Base-by-base conservation (phyloP, 192 early-diverging fungal genomes). In the Chytriomyces sp. region DNA sequence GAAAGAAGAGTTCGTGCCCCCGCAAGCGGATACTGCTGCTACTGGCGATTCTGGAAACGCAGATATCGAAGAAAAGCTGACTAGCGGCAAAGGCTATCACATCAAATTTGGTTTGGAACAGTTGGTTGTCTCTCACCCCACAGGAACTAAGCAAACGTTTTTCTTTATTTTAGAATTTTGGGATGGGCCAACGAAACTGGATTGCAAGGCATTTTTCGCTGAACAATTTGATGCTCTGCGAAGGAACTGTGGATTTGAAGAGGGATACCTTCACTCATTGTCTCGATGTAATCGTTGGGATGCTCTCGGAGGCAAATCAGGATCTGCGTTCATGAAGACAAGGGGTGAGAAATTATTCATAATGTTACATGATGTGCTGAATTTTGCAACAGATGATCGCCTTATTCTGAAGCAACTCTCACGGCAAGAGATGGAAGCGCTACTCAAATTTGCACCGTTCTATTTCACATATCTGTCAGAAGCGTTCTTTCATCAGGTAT, bases 401-500 rank as follows among this genome's bases (percentile, higher is more conserved):
- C 66, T 88, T n/a, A 78, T 88, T 23, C 44, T 88, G 28, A 88
- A 88, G 72, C 76, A 85, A 65, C 78, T 88, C 6, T 86, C 91
- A 16, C 84, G 86, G 9, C 87, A 84, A 13, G 87, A 88, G 66
- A 84, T 81, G 80, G 81, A 85, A 50, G 81, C 83, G 18, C 64
- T 88, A 48, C 20, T 87, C 18, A 81, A 82, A 61, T 87, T 88
- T 80, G 85, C 87, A 0, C 83, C 85, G 28, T 68, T 61, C 63
- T 88, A 88, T 64, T 87, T 88, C 64, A 79, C 82, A 18, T 88
- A 86, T 60, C 75, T 88, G 7, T 88, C 92, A 20, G 84, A 94
- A 69, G 92, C 93, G 10, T 87, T 94, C 47, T 94, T 91, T 72
- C 88, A 92, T 74, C 88, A 93, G 79, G 93, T 93, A 78, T 50